Evolutionary conservation across 225 moss, liverwort and hornwort species (phyloP).

Genomic region (Antitrichia curtipendula): DNA sequence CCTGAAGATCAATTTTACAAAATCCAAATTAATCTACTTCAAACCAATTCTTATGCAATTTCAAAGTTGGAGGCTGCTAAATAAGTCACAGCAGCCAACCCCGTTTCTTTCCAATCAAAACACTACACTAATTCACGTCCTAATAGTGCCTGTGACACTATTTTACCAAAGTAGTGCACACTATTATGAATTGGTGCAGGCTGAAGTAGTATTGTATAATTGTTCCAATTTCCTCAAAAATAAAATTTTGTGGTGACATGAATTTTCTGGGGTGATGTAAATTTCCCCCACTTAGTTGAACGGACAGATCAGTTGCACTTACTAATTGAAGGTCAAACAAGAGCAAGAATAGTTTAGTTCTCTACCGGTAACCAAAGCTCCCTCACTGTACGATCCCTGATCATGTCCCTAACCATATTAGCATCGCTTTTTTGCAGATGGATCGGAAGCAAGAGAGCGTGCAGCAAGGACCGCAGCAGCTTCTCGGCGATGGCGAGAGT

Average conservation of each 20-base stretch:
- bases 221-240: background rate
- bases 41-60: background rate
- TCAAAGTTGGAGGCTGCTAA: background rate
- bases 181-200: background rate
- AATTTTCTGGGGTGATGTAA: background rate
- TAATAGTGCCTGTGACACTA: background rate
- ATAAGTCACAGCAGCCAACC: background rate
- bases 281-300: background rate
- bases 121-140: background rate
- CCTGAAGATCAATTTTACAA: background rate
- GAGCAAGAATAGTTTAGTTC: background rate
- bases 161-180: background rate
- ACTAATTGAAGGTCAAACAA: no score
- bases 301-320: background rate
- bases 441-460: conserved; percentile 38
- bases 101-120: background rate
- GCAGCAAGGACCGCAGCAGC: conserved; percentile 76
- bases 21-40: background rate
- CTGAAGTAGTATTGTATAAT: background rate
- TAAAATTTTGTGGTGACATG: background rate
- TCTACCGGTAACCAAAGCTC: background rate
- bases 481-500: conserved; percentile 81
- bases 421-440: conserved; percentile 11
- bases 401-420: background rate
- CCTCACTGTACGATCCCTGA: no score